Evolutionary conservation across 169 alveolate species (phyloP).

Genomic region (Babesia bigemina): DNA sequence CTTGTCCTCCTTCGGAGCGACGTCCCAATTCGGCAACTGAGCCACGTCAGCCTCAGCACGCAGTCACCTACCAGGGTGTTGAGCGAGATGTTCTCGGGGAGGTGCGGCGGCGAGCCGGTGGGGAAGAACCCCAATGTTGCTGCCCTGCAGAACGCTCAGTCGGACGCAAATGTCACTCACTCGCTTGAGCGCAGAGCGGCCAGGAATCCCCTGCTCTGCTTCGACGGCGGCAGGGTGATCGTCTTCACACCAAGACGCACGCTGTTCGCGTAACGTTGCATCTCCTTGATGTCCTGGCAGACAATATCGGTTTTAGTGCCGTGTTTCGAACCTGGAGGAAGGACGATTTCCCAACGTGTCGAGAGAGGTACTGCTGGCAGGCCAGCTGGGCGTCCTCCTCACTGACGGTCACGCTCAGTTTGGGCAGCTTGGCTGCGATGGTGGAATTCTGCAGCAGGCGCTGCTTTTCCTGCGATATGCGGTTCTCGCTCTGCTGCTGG

Average conservation of each 20-base stretch:
- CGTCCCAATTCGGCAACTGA: constrained; percentile 68
- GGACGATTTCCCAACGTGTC: constrained; percentile 27
- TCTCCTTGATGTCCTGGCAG: constrained; percentile 52
- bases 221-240: constrained; percentile 25
- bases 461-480: constrained; percentile 52
- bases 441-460: constrained; percentile 30
- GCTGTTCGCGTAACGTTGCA: constrained; percentile 57
- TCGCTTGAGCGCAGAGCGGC: constrained; percentile 5
- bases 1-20: constrained; percentile 31
- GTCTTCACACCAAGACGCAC: constrained; percentile 44
- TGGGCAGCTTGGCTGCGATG: constrained; percentile 14
- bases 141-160: background rate
- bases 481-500: constrained; percentile 55
- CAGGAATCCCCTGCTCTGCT: constrained; percentile 19
- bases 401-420: constrained; percentile 44
- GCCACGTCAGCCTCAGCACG: background rate
- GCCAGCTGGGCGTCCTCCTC: constrained; percentile 72
- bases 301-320: background rate
- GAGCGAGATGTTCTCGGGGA: constrained; percentile 59
- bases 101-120: constrained; percentile 59
- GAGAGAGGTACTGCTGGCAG: constrained; percentile 61
- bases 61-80: constrained; percentile 57
- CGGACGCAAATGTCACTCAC: background rate
- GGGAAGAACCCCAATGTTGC: constrained; percentile 49
- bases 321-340: constrained; percentile 31